A percentile compares a stretch with the other conserved stretches of the same genome.
Conservation (phyloP, 202 grass and related monocot genomes). For the Elaeis oleifera region DNA sequence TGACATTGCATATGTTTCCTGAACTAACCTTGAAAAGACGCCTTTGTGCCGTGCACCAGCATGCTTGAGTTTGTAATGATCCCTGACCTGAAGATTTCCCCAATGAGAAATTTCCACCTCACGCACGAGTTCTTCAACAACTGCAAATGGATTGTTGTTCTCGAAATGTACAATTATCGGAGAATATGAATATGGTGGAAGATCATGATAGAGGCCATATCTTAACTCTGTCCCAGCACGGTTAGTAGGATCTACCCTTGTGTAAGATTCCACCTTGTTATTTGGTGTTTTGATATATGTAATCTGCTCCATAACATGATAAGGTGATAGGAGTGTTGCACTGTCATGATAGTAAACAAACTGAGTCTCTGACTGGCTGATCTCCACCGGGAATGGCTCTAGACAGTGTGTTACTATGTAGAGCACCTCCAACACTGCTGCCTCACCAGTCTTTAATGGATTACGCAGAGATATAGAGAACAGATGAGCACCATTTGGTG, state of each 20-base stretch:
- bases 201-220: conserved; percentile 49
- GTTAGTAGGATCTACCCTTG: conserved; percentile 44
- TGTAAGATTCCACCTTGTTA: conserved; percentile 59
- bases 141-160: conserved; percentile 65
- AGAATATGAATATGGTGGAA: conserved; percentile 40
- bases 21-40: conserved; percentile 65
- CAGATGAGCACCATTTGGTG: conserved; percentile 31
- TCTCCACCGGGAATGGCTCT: conserved; percentile 67
- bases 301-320: conserved; percentile 46
- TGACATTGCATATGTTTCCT: conserved; percentile 1
- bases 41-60: conserved; percentile 59
- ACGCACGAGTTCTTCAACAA: conserved; percentile 66
- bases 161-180: conserved; percentile 61
- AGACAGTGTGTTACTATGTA: conserved; percentile 54
- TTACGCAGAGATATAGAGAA: conserved; percentile 35
- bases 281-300: conserved; percentile 43
- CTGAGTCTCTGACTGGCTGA: conserved; percentile 61
- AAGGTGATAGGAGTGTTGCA: conserved; percentile 58
- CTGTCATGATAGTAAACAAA: conserved; percentile 76
- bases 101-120: conserved; percentile 71
- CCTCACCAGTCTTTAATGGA: conserved; percentile 37
- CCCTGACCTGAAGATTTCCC: conserved; percentile 59
- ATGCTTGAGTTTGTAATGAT: conserved; percentile 69
- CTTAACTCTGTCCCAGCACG: conserved; percentile 45
- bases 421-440: conserved; percentile 34